phyloP scores from a whole-genome alignment of 2,329 filamentous ascomycete species.

The Paracoccidioides lutzii region DNA sequence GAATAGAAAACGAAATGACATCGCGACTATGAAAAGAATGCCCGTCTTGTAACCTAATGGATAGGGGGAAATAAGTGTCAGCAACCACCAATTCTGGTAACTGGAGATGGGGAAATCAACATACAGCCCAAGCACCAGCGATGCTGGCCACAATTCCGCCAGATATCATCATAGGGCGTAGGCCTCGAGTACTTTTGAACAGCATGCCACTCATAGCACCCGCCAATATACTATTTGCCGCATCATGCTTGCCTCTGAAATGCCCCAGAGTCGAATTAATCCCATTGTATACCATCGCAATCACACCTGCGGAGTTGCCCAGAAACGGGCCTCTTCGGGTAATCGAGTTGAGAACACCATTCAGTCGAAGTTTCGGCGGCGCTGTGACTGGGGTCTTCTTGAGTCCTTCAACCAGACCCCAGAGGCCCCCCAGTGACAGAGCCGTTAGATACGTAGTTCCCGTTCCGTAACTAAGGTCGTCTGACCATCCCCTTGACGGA shows the following conservation, averaged over 20 bases:
- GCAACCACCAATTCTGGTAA: conserved; percentile 5
- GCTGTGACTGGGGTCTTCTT: conserved; percentile 55
- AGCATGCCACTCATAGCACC: conserved; percentile 82
- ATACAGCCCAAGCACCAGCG: conserved; percentile 82
- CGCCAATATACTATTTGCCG: conserved; percentile 74
- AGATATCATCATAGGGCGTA: conserved; percentile 88
- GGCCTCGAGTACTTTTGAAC: conserved; percentile 88
- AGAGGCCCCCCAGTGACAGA: conserved; percentile 71
- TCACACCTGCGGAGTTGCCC: conserved; percentile 88
- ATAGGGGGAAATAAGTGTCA: conserved; percentile 10
- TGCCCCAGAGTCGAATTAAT: conserved; percentile 75
- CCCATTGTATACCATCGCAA: conserved; percentile 93
- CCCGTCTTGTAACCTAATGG: conserved; percentile 38
- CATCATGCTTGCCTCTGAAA: conserved; percentile 72
- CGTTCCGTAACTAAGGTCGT: conserved; percentile 95
- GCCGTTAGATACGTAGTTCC: conserved; percentile 89
- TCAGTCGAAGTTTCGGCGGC: conserved; percentile 81
- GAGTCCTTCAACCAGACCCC: conserved; percentile 85
- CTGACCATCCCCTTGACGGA: conserved; percentile 91
- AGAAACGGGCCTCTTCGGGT: conserved; percentile 88
- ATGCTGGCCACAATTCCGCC: conserved; percentile 76
- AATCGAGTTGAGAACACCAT: conserved; percentile 87
- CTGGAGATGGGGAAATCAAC: conserved; percentile 27
- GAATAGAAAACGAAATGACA: neutral
- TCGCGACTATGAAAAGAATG: conserved; percentile 32